Evolutionary conservation across 2,329 filamentous ascomycete species (phyloP), one percentile per base, ranked within the genome.

Genomic region (Penicillium olsonii): DNA sequence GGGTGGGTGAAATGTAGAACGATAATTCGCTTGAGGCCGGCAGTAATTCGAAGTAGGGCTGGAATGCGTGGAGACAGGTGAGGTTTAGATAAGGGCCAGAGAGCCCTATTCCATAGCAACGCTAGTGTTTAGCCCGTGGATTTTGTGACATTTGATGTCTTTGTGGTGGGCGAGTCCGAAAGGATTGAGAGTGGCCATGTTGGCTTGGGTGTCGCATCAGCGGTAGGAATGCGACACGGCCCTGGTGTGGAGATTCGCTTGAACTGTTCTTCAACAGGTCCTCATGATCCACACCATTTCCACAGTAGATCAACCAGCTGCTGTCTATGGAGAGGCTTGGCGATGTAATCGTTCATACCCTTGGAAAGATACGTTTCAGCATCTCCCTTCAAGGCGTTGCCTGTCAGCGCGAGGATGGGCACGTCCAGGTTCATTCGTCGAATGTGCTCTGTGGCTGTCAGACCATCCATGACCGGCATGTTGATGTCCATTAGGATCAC

Each of bases 281-380:
- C 1, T 57, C 55, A 65, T 4, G 56, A 54, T 31, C 63, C 67
- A 15, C 68, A 62, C 68, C 69, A 71, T 51, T 67, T 68, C 60
- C 68, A 65, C 27, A 82, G 54, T 48, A 76, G 62, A 19, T 70
- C 69, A 20, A 78, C 67, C 37, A 82, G 55, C 7, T 74, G 66
- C 42, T 74, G 73, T n/a, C 75, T 72, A 55, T 79, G 75, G 10
- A 82, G 73, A 0, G 80, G 80, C 55, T 83, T 83, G 2, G 79
- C 68, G 11, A 83, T 68, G 52, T 82, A 83, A 35, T 77, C 80
- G 35, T 78, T 75, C 79, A 83, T 81, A 0, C 81, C 81, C 42
- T 75, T 75, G 4, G 75, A 73, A 22, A 80, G 67, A 53, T 81
- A 83, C 9, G 68, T 70, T 38, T 83, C 80, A 4, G 71, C 74